Percentiles rank a stretch among this genome's conserved stretches.
phyloP scores from a whole-genome alignment of 768 basidiomycete genomes.

The Tulasnella sp. region DNA sequence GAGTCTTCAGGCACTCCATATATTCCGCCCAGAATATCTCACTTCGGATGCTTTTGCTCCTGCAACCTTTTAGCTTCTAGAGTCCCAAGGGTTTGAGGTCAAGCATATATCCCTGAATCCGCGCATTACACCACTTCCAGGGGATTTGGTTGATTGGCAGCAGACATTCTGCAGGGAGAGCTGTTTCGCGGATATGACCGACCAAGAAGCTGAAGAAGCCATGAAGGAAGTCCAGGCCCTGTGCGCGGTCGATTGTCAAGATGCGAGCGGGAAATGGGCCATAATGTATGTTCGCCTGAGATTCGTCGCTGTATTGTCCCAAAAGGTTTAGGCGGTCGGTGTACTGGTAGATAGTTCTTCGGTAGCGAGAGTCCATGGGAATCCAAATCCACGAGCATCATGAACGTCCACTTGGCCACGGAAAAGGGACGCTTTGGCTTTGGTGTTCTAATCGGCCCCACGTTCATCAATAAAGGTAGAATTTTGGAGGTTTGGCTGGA shows the following conservation, averaged over 20 bases:
- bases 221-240: conserved; percentile 65
- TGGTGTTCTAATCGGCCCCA: not conserved
- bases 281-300: conserved; percentile 75
- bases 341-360: not conserved
- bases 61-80: conserved; percentile 53
- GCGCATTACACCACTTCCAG: conserved; percentile 56
- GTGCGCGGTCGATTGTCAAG: conserved; percentile 59
- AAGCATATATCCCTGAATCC: conserved; percentile 59
- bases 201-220: conserved; percentile 60
- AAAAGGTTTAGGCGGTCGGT: not conserved
- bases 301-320: conserved; percentile 55
- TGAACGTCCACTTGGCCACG: not conserved
- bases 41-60: not conserved
- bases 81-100: conserved; percentile 59
- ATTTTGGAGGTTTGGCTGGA: not conserved
- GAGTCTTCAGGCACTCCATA: not conserved
- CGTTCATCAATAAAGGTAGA: not conserved
- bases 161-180: conserved; percentile 64
- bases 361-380: not conserved
- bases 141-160: conserved; percentile 68
- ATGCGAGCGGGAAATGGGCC: conserved; percentile 64
- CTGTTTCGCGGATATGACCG: conserved; percentile 58
- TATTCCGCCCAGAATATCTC: not conserved
- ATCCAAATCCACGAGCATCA: not conserved
- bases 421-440: not conserved